Base-by-base conservation (phyloP, 2,329 filamentous ascomycete species). In the Hymenoscyphus occultus region DNA sequence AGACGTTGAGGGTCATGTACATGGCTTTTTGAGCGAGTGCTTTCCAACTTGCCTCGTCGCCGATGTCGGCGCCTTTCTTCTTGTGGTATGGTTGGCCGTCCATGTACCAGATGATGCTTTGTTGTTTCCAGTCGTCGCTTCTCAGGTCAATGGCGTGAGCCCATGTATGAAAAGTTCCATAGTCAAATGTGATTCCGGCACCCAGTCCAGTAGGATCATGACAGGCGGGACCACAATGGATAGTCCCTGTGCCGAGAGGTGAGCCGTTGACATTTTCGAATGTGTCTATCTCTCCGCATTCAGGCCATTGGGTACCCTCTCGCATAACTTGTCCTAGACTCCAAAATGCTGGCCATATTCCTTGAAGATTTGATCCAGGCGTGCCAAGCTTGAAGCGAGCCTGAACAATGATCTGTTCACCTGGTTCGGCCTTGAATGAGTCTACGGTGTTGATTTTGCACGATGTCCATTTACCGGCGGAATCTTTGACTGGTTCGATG, bases 301-400 rank as follows among this genome's bases (percentile, higher is more conserved):
- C 59, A 1, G 70, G 70, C 70, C 70, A 71, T 16, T 51, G 28
- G 3, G 62, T 67, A 4, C 69, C 68, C 28, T 65, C 42, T 5
- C 69, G 57, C 31, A 70, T 64, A 1, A 56, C 28, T 28, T 69
- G 61, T 10, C 70, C 70, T 3, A 71, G 59, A 28, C 65, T 64
- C 70, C 69, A 71, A 63, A 71, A 71, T 0, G 69, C 70, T n/a
- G 70, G 70, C 70, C 70, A 71, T 61, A 71, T 69, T 22, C 70
- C 70, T 45, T 70, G 69, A 7, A 68, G 61, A 2, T 63, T 14
- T 6, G 57, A 35, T 9, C 66, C 67, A 3, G 66, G 35, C 3
- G 59, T 56, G 12, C 69, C 69, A 28, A 72, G 65, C 16, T 69
- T 70, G 51, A 71, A 45, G 2, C 64, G 59, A 9, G 70, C 35